Conservation (phyloP, 2,329 filamentous ascomycete genomes). For the Metarhizium guizhouense region DNA sequence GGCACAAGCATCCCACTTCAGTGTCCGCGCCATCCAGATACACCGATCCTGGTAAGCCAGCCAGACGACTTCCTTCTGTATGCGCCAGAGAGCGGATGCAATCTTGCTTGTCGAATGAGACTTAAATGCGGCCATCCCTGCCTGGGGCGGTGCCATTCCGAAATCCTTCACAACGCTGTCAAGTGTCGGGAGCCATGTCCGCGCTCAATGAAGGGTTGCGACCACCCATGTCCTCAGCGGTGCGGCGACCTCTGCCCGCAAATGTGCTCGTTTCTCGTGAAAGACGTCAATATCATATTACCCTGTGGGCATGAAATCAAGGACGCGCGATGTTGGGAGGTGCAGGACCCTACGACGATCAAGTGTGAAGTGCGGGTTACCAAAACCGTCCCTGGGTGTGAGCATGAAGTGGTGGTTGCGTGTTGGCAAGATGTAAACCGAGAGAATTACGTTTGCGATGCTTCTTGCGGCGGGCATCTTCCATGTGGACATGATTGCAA, state of each 20-base stretch:
- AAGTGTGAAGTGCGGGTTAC: slow-evolving; percentile 38
- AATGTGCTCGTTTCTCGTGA: neutral
- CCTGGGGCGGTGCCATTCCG: slow-evolving; percentile 35
- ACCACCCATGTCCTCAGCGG: slow-evolving; percentile 31
- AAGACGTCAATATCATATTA: neutral
- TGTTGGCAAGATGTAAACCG: slow-evolving; percentile 40
- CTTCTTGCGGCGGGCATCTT: slow-evolving; percentile 34
- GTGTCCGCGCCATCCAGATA: slow-evolving; percentile 52
- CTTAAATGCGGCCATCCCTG: slow-evolving; percentile 41
- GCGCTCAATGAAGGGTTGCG: slow-evolving; percentile 30
- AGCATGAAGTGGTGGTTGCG: slow-evolving; percentile 38
- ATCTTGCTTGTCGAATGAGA: slow-evolving; percentile 37
- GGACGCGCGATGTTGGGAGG: slow-evolving; percentile 26
- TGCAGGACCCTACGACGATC: slow-evolving; percentile 35
- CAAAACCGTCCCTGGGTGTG: slow-evolving; percentile 43
- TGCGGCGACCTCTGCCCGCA: slow-evolving; percentile 34
- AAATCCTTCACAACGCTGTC: slow-evolving; percentile 35
- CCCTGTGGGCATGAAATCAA: neutral
- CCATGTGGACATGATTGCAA: slow-evolving; percentile 52
- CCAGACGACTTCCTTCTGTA: slow-evolving; percentile 49
- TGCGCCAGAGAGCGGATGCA: slow-evolving; percentile 56
- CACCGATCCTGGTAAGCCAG: slow-evolving; percentile 35
- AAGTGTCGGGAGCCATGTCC: slow-evolving; percentile 36
- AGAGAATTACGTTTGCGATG: slow-evolving; percentile 35
- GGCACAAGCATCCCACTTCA: slow-evolving; percentile 42